These are phyloP conservation scores for Fusarium tupiense DNA, from an alignment of 2,329 filamentous ascomycete species.

Conservation along the genomic window DNA sequence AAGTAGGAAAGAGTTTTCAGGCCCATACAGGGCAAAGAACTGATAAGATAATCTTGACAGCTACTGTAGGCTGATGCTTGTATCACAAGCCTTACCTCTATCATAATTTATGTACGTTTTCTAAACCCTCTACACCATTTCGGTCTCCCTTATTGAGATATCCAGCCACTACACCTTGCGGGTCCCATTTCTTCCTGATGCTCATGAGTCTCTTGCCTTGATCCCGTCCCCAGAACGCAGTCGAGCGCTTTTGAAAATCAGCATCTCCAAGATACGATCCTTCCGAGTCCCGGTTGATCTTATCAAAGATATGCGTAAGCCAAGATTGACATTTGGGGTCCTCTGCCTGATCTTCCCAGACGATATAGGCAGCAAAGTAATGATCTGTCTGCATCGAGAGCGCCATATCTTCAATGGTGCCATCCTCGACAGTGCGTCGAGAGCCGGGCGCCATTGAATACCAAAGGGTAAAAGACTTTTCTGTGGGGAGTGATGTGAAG, in stretches of 20 bases:
- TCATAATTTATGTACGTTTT: background rate
- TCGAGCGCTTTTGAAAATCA: background rate
- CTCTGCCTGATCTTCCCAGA: background rate
- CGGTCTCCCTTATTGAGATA: background rate
- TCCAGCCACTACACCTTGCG: background rate
- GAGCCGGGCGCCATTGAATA: background rate
- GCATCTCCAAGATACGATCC: background rate
- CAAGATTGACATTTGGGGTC: background rate
- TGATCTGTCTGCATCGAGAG: background rate
- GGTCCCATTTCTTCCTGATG: background rate
- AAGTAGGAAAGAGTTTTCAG: background rate
- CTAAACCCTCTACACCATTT: background rate
- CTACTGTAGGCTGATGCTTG: fast-evolving
- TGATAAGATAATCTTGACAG: fast-evolving
- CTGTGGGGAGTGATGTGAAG: background rate
- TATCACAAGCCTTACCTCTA: fast-evolving
- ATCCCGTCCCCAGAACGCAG: background rate
- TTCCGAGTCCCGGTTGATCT: background rate
- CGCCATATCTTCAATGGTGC: background rate
- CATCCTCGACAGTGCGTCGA: background rate
- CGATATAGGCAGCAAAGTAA: background rate
- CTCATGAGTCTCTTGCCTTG: background rate
- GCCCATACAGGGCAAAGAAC: fast-evolving
- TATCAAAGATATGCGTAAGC: background rate
- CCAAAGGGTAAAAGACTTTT: background rate